Evolutionary conservation across 768 basidiomycete species (phyloP).

Genomic region (Lentinula detonsa): DNA sequence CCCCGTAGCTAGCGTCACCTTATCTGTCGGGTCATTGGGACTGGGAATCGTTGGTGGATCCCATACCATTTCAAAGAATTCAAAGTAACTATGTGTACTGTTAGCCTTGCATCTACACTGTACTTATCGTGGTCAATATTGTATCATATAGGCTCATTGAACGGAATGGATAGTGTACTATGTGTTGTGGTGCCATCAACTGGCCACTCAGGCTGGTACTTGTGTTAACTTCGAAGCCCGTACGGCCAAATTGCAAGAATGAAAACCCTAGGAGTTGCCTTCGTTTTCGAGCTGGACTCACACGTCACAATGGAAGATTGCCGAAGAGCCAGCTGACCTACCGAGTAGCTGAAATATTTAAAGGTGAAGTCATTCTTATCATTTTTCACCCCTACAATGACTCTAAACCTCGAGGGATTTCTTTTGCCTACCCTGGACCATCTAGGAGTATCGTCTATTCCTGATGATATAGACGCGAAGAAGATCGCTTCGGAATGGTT

Average conservation of each 20-base stretch:
- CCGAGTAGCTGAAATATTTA: not conserved
- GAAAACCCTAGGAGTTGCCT: no score
- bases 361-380: not conserved
- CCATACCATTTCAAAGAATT: not conserved
- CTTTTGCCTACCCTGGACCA: slow-evolving; percentile 3
- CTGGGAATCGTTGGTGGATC: not conserved
- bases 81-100: not conserved
- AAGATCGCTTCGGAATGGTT: slow-evolving; percentile 14
- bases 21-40: not conserved
- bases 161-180: no score
- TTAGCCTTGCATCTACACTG: not conserved
- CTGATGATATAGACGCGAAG: not conserved
- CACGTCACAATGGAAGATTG: no score
- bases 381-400: not conserved
- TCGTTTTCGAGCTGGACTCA: no score
- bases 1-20: not conserved
- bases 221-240: no score
- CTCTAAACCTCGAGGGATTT: slow-evolving; percentile 4
- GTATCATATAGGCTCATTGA: not conserved
- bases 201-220: no score
- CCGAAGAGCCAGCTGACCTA: not conserved
- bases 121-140: not conserved
- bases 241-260: no score
- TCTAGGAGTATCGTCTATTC: not conserved
- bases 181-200: no score